Base-by-base conservation (phyloP, 140 eudicot genomes). In the Stevia rebaudiana region DNA sequence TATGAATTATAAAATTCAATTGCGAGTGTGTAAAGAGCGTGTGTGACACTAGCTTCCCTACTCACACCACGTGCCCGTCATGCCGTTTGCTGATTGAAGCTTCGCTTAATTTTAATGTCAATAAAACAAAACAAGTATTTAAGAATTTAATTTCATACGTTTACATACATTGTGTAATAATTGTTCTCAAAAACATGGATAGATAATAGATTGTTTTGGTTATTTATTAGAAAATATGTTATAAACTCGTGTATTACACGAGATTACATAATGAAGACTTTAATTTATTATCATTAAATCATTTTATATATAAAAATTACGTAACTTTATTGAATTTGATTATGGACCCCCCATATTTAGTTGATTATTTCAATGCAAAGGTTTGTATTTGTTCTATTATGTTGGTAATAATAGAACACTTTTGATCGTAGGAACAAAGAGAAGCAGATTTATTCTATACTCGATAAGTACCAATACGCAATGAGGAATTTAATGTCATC, bases 1-100 rank as follows among this genome's bases (percentile, higher is more conserved):
- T 28, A 28, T 28, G 3, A 28, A 28, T 28, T 28, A 28, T 28
- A 2, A 28, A 28, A 28, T 1, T 15, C 8, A 19, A 33, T 31
- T 9, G 65, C 10, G 21, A 19, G 55, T 36, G 69, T 70, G 69
- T 15, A 36, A 2, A 23, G 19, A 50, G 30, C 56, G 46, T 15
- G 69, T 36, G 15, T 61, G 63, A 24, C 76, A 61, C 69, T 22
- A 12, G 69, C 63, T 10, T 13, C 69, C 69, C 2, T 11, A 10
- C n/a, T 48, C 54, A 23, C 52, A 23, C 15, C 70, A 71, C 76
- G 69, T 71, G 61, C 69, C 63, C 62, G 50, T 57, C 70, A 61
- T 61, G 70, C 69, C 16, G 24, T 71, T 58, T 49, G 70, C 33
- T 49, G 7, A 70, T 60, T 8, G 33, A 47, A 31, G 42, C 52